Percentiles rank a stretch among this genome's conserved stretches.
Evolutionary conservation across 1,139 yeast genomes (phyloP).

Genomic region (Debaryomycetaceae sp.): DNA sequence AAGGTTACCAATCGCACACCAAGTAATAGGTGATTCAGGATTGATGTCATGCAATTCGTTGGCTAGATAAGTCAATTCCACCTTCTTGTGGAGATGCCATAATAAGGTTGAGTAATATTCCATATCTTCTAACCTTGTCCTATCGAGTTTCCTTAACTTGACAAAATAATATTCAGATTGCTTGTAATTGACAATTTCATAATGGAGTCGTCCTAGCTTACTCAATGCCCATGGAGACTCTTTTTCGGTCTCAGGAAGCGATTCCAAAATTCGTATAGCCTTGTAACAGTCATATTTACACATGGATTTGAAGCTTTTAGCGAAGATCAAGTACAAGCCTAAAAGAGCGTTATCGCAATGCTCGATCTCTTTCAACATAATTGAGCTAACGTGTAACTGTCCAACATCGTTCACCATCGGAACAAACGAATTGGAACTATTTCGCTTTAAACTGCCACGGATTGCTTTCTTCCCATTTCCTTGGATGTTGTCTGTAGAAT

Average conservation of each 20-base stretch:
- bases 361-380: constrained; percentile 31
- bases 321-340: constrained; percentile 56
- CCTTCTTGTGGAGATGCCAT: constrained; percentile 89
- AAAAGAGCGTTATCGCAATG: constrained; percentile 44
- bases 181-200: constrained; percentile 83
- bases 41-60: constrained; percentile 74
- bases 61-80: constrained; percentile 76
- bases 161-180: constrained; percentile 66
- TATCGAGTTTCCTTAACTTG: constrained; percentile 62
- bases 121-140: constrained; percentile 86
- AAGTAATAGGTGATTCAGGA: constrained; percentile 70
- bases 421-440: constrained; percentile 18
- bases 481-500: constrained; percentile 7
- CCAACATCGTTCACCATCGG: constrained; percentile 5
- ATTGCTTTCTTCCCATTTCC: constrained; percentile 9
- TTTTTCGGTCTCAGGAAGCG: constrained; percentile 60
- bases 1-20: constrained; percentile 91
- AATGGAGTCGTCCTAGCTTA: constrained; percentile 75
- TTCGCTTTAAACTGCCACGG: constrained; percentile 24
- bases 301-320: constrained; percentile 63
- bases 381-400: constrained; percentile 6
- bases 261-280: constrained; percentile 67
- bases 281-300: constrained; percentile 73
- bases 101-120: constrained; percentile 84
- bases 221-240: constrained; percentile 86